phyloP scores from a whole-genome alignment of 495 filamentous ascomycete species.

The Trichocladium uniseriatum region DNA sequence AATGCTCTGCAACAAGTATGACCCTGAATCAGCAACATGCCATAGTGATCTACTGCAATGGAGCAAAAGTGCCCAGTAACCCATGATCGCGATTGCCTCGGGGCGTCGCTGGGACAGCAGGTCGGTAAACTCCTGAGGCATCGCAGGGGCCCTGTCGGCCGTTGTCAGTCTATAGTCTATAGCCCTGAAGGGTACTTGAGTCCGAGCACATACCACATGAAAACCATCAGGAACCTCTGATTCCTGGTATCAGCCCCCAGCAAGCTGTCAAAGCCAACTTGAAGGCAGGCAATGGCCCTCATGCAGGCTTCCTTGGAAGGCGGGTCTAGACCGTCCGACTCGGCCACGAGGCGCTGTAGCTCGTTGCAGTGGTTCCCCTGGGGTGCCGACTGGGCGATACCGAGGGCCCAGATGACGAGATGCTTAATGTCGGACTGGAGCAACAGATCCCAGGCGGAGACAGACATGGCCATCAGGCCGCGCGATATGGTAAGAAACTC shows the following conservation, averaged over 20 bases:
- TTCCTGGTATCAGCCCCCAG: slow-evolving; percentile 9
- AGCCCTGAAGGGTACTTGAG: neutral
- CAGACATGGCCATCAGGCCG: slow-evolving; percentile 26
- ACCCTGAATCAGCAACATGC: slow-evolving; percentile 26
- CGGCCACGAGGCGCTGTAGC: slow-evolving; percentile 12
- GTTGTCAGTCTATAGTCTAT: neutral
- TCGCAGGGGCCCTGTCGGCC: slow-evolving; percentile 12
- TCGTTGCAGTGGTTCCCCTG: slow-evolving; percentile 15
- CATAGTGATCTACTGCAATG: slow-evolving; percentile 23
- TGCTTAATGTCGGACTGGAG: slow-evolving; percentile 24
- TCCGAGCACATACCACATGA: slow-evolving; percentile 15
- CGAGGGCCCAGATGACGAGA: slow-evolving; percentile 17
- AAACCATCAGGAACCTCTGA: slow-evolving; percentile 27
- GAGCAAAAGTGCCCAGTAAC: slow-evolving; percentile 26
- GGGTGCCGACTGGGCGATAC: slow-evolving; percentile 4
- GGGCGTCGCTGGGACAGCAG: slow-evolving; percentile 20
- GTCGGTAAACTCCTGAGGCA: slow-evolving; percentile 19
- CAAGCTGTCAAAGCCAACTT: slow-evolving; percentile 27
- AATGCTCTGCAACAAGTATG: slow-evolving; percentile 30
- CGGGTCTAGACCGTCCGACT: slow-evolving; percentile 11
- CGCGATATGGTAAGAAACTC: slow-evolving; percentile 22
- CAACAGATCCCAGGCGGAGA: slow-evolving; percentile 26
- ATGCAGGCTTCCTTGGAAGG: slow-evolving; percentile 23
- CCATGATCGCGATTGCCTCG: slow-evolving; percentile 25
- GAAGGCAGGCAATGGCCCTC: slow-evolving; percentile 20